Conservation (phyloP, 306 rosid genomes). For the Senna siamea region DNA sequence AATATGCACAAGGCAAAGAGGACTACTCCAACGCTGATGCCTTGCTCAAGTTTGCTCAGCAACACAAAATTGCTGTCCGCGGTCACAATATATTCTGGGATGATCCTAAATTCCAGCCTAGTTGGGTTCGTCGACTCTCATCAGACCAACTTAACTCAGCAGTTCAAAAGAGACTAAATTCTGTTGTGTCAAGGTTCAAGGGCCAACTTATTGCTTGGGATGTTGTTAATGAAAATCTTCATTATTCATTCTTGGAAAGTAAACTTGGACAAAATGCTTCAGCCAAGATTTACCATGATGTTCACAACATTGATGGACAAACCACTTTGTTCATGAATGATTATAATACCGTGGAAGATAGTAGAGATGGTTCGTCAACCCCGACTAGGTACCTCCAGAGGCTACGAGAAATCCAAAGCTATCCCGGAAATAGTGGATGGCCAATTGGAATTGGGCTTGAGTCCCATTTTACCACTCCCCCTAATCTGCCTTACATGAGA, state of each 20-base stretch:
- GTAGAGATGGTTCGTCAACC: slow-evolving; percentile 37
- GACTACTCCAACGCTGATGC: slow-evolving; percentile 56
- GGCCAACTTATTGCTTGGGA: slow-evolving; percentile 79
- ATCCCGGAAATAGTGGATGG: slow-evolving; percentile 9
- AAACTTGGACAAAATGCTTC: slow-evolving; percentile 52
- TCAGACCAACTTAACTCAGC: slow-evolving; percentile 39
- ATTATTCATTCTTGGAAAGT: slow-evolving; percentile 56
- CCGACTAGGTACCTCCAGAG: slow-evolving; percentile 60
- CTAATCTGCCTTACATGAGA: slow-evolving; percentile 66
- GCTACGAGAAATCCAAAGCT: slow-evolving; percentile 48
- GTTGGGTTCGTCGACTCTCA: slow-evolving; percentile 63
- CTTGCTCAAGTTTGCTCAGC: slow-evolving; percentile 58
- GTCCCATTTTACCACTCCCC: slow-evolving; percentile 62
- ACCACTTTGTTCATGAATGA: slow-evolving; percentile 71
- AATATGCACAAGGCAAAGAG: slow-evolving; percentile 42
- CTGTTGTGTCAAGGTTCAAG: slow-evolving; percentile 56
- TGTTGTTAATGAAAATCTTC: slow-evolving; percentile 77
- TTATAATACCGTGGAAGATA: slow-evolving; percentile 67
- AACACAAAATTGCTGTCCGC: slow-evolving; percentile 53
- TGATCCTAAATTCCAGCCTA: slow-evolving; percentile 51
- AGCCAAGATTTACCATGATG: slow-evolving; percentile 42
- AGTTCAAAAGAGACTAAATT: slow-evolving; percentile 43
- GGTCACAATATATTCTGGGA: slow-evolving; percentile 84
- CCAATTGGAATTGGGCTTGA: slow-evolving; percentile 68
- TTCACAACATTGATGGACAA: slow-evolving; percentile 44